These are phyloP conservation scores for Camelina sativa DNA, from an alignment of 345 rosid genomes.

Conservation along the genomic window DNA sequence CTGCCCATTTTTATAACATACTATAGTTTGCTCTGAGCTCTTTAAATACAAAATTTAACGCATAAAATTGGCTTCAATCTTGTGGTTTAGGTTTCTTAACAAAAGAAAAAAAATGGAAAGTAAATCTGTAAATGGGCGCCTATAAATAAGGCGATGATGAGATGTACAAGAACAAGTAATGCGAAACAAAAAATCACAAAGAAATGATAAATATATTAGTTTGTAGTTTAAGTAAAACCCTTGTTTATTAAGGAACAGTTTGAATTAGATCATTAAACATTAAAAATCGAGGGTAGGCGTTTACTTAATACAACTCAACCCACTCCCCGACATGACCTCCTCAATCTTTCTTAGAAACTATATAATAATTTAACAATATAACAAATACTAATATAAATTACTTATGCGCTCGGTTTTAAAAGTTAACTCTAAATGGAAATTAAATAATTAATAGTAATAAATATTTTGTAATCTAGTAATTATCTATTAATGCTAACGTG, in stretches of 20 bases:
- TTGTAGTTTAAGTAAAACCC: constrained; percentile 24
- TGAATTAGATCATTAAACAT: constrained; percentile 8
- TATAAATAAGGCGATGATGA: background rate
- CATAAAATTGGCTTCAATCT: background rate
- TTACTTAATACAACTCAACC: constrained; percentile 63
- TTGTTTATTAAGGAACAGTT: background rate
- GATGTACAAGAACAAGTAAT: background rate
- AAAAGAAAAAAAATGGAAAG: background rate
- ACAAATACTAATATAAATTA: too few species aligned
- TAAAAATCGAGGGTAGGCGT: constrained; percentile 43
- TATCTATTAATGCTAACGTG: background rate
- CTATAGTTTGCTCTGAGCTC: background rate
- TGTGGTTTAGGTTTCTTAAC: background rate
- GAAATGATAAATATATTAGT: background rate
- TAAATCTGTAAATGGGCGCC: background rate
- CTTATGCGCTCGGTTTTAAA: too few species aligned
- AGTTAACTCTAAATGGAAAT: too few species aligned
- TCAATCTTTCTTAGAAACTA: constrained; percentile 37
- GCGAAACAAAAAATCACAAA: background rate
- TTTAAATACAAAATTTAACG: background rate
- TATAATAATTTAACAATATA: constrained; percentile 7
- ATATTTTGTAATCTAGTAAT: background rate
- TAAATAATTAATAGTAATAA: background rate
- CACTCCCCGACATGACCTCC: constrained; percentile 47
- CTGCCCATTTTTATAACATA: background rate